Evolutionary conservation across 228 moss, liverwort and hornwort genomes (phyloP).

Genomic region (Sphagnum magellanicum): DNA sequence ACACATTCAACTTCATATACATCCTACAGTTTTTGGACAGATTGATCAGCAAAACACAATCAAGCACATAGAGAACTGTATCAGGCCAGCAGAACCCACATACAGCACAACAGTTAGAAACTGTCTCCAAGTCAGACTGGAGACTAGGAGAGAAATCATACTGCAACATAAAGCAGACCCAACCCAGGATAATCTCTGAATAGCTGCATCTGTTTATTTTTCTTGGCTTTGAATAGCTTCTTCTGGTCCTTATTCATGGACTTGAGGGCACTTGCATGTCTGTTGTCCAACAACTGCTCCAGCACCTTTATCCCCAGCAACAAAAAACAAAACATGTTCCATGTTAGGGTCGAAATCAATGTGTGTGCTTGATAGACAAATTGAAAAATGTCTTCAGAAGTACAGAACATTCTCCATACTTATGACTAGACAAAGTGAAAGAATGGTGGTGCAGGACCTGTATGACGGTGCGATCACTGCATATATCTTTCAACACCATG

Average conservation of each 20-base stretch:
- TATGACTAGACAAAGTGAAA: too few relatives aligned
- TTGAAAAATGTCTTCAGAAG: too few relatives aligned
- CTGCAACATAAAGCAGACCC: constrained; percentile 89
- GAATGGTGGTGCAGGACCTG: constrained; percentile 33
- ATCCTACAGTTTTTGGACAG: too few relatives aligned
- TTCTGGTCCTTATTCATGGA: constrained; percentile 12
- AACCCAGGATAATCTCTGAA: constrained; percentile 72
- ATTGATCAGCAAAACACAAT: too few relatives aligned
- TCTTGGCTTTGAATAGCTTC: constrained; percentile 26
- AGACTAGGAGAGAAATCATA: constrained; percentile 20
- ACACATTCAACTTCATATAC: background rate
- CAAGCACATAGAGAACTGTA: too few relatives aligned
- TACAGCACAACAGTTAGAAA: too few relatives aligned
- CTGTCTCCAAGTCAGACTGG: too few relatives aligned
- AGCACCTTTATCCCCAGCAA: constrained; percentile 21
- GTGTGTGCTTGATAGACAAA: too few relatives aligned
- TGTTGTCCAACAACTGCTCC: constrained; percentile 28
- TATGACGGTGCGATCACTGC: constrained; percentile 46
- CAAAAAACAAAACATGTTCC: background rate
- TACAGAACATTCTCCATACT: too few relatives aligned
- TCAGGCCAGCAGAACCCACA: too few relatives aligned
- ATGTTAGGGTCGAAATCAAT: background rate
- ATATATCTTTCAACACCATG: constrained; percentile 58
- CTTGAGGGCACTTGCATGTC: background rate
- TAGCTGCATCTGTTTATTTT: constrained; percentile 32